Base-by-base conservation (phyloP, 805 yeast species). In the Wickerhamomyces xylosicus region DNA sequence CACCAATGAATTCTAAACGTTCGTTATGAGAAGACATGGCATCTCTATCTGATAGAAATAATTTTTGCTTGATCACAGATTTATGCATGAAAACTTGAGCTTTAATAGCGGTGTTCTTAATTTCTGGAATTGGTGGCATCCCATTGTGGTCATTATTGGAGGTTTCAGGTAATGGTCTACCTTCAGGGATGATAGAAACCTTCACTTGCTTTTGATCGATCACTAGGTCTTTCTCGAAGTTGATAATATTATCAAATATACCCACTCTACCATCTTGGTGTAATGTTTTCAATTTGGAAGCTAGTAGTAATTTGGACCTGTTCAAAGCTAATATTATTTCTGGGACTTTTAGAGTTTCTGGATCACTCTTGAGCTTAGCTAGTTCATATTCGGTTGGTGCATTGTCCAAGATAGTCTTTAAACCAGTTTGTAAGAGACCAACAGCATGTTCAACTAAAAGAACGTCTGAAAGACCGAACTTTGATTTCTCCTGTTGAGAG, bases 1-100 rank as follows among this genome's bases (percentile, higher is more conserved):
- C 97, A 14, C 97, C 97, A 34, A 85, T 63, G 53, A 86, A 90
- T 62, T 90, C 97, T 18, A 87, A 64, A 37, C 96, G 68, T 64
- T 89, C 97, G 56, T 90, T 85, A 49, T 85, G 89, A 2, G 78
- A 63, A 37, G 68, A 63, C 19, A 81, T 63, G 38, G 72, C 63
- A 46, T 81, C 90, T 4, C 62, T 57, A 37, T 69, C 73, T n/a
- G 74, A 63, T 36, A 79, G 57, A 46, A 73, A 74, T 5, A 72
- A 56, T 44, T 73, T 72, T 46, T 72, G 74, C 43, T 79, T 75
- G 14, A 79, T 70, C 3, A 74, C 64, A 0, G 96, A 87, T 47
- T 79, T 78, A 57, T 90, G 97, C 20, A 80, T 74, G 53, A 89
- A 90, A 0, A 86, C 95, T 37, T 82, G 70, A 6, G 78, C 75